Percentiles rank a stretch among this genome's conserved stretches.
These are phyloP conservation scores for Magnusiomyces clavatus DNA, from an alignment of 1,139 yeast genomes.

Conservation along the genomic window DNA sequence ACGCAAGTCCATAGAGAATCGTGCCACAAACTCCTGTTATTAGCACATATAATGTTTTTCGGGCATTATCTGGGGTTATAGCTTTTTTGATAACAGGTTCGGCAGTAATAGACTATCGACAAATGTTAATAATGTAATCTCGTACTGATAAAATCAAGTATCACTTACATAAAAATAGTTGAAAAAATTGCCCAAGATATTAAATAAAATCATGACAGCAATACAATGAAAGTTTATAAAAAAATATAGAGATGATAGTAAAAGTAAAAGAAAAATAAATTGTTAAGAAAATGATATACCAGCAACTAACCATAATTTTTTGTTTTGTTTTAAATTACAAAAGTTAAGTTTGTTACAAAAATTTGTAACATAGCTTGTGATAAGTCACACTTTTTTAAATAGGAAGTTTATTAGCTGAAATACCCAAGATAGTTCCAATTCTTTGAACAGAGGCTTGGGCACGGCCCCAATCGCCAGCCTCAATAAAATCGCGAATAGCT, in stretches of 20 bases:
- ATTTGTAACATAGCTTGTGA: background rate
- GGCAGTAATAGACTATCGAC: constrained; percentile 1
- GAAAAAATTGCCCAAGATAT: too few species aligned
- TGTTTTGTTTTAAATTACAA: background rate
- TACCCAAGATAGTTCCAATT: background rate
- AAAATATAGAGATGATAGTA: too few species aligned
- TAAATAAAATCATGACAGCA: too few species aligned
- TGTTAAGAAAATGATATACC: too few species aligned
- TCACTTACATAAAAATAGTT: too few species aligned
- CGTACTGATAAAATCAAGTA: too few species aligned
- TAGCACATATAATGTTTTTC: constrained; percentile 1
- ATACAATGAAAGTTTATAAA: too few species aligned
- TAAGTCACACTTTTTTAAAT: background rate
- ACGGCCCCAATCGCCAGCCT: constrained; percentile 39
- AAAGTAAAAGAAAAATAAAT: too few species aligned
- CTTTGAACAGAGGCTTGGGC: constrained; percentile 39
- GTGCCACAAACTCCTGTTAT: background rate
- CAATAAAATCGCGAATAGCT: constrained; percentile 57
- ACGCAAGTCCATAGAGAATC: background rate
- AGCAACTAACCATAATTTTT: background rate
- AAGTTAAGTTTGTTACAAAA: background rate
- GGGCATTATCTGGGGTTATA: constrained; percentile 4
- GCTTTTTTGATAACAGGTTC: constrained; percentile 1
- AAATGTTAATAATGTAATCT: too few species aligned
- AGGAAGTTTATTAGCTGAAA: background rate